Evolutionary conservation across 1,284 basidiomycete species (phyloP).

Genomic region (Spongispora temasekensis): DNA sequence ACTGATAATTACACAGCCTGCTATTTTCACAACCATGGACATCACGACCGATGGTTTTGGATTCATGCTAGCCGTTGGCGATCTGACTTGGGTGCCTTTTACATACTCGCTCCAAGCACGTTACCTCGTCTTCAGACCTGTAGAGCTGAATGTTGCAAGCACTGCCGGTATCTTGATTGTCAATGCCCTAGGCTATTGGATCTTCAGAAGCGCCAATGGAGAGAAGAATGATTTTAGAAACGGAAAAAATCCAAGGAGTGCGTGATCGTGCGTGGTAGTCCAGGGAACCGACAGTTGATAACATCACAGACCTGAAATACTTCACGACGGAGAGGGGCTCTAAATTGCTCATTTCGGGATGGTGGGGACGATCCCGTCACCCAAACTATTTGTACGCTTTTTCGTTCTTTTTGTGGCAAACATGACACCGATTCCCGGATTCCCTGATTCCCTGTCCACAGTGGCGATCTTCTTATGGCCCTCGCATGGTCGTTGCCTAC

Average conservation of each 20-base stretch:
- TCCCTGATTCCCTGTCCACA: slow-evolving; percentile 30
- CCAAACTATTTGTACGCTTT: slow-evolving; percentile 84
- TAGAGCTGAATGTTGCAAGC: slow-evolving; percentile 73
- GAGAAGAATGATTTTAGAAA: slow-evolving; percentile 98
- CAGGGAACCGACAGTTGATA: slow-evolving; percentile 5
- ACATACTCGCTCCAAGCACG: slow-evolving; percentile 93
- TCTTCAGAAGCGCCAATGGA: slow-evolving; percentile 87
- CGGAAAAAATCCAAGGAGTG: slow-evolving; percentile 91
- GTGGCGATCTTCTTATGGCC: slow-evolving; percentile 89
- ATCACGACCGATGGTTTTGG: slow-evolving; percentile 98
- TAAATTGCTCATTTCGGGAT: slow-evolving; percentile 91
- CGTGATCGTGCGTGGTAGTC: slow-evolving; percentile 1
- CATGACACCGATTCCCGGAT: neutral
- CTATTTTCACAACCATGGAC: slow-evolving; percentile 96
- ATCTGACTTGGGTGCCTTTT: slow-evolving; percentile 95
- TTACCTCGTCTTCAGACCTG: slow-evolving; percentile 87
- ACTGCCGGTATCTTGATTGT: slow-evolving; percentile 65
- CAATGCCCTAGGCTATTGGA: slow-evolving; percentile 84
- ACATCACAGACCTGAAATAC: slow-evolving; percentile 65
- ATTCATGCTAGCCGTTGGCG: slow-evolving; percentile 96
- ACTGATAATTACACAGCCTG: slow-evolving; percentile 47
- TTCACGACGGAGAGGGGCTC: slow-evolving; percentile 87
- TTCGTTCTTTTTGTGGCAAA: neutral
- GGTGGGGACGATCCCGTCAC: slow-evolving; percentile 96
- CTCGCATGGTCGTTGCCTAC: slow-evolving; percentile 94